Evolutionary conservation across 805 yeast genomes (phyloP).

Genomic region (Yamadazyma insecticola): DNA sequence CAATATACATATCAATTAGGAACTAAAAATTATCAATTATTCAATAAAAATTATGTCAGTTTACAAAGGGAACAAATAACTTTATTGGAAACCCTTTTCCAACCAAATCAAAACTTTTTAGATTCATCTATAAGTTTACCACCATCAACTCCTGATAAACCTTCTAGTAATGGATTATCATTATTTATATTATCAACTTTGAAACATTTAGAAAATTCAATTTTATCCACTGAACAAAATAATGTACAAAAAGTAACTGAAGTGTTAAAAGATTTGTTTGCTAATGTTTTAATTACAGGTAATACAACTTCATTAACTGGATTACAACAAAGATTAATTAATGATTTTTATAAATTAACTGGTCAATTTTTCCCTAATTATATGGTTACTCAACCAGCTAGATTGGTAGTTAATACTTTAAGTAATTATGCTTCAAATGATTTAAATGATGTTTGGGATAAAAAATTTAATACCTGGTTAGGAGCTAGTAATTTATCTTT

Average conservation of each 20-base stretch:
- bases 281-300: conserved; percentile 55
- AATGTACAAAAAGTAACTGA: conserved; percentile 32
- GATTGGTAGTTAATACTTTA: conserved; percentile 17
- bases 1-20: conserved; percentile 7
- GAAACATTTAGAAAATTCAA: conserved; percentile 30
- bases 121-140: conserved; percentile 25
- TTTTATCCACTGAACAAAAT: conserved; percentile 30
- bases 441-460: conserved; percentile 41
- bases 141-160: conserved; percentile 39
- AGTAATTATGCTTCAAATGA: conserved; percentile 24
- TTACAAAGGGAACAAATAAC: conserved; percentile 12
- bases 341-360: conserved; percentile 47
- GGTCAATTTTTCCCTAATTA: conserved; percentile 44
- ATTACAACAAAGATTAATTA: conserved; percentile 49
- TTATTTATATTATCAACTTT: conserved; percentile 31
- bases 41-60: conserved; percentile 14
- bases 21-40: conserved; percentile 16
- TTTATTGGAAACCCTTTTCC: conserved; percentile 62
- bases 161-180: conserved; percentile 47
- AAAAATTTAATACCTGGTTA: conserved; percentile 60
- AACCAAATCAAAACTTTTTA: conserved; percentile 51
- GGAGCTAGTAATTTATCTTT: conserved; percentile 70
- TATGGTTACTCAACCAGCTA: conserved; percentile 26
- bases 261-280: conserved; percentile 30
- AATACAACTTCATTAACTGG: conserved; percentile 54